Conservation (phyloP, 1,139 yeast genomes). For the Debaryomycetaceae sp. region DNA sequence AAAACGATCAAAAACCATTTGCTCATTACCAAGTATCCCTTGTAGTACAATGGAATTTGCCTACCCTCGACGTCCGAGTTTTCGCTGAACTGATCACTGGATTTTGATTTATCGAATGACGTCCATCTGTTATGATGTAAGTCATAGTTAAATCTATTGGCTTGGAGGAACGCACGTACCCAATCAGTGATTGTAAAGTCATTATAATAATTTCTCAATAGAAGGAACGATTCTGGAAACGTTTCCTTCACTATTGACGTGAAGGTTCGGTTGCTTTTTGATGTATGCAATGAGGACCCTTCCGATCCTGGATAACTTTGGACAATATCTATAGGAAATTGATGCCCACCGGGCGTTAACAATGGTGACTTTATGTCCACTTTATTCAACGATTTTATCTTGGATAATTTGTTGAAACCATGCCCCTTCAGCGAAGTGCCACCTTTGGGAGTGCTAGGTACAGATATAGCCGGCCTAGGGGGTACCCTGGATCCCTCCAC, state of each 20-base stretch:
- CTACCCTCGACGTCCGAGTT: constrained; percentile 1
- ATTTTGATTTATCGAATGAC: constrained; percentile 4
- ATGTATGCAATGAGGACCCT: constrained; percentile 14
- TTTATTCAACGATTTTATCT: constrained; percentile 21
- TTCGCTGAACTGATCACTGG: constrained; percentile 1
- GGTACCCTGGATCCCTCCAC: background rate
- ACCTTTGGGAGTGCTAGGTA: background rate
- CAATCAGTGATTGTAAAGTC: constrained; percentile 72
- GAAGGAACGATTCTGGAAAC: constrained; percentile 17
- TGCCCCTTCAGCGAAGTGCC: background rate
- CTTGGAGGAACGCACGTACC: constrained; percentile 51
- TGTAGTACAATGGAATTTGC: constrained; percentile 21
- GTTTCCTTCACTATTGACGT: constrained; percentile 15
- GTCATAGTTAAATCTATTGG: constrained; percentile 43
- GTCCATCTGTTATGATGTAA: constrained; percentile 25
- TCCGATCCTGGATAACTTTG: constrained; percentile 5
- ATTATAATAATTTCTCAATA: constrained; percentile 44
- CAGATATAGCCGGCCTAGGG: background rate
- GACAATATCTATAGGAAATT: constrained; percentile 1
- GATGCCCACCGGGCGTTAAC: constrained; percentile 10
- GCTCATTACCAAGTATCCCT: constrained; percentile 25
- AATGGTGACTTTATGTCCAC: constrained; percentile 20
- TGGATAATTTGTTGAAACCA: constrained; percentile 1
- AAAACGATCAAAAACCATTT: constrained; percentile 52
- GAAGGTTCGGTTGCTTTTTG: constrained; percentile 16